These are phyloP conservation scores for Neonectria hederae DNA, from an alignment of 2,329 filamentous ascomycete genomes.

Conservation along the genomic window DNA sequence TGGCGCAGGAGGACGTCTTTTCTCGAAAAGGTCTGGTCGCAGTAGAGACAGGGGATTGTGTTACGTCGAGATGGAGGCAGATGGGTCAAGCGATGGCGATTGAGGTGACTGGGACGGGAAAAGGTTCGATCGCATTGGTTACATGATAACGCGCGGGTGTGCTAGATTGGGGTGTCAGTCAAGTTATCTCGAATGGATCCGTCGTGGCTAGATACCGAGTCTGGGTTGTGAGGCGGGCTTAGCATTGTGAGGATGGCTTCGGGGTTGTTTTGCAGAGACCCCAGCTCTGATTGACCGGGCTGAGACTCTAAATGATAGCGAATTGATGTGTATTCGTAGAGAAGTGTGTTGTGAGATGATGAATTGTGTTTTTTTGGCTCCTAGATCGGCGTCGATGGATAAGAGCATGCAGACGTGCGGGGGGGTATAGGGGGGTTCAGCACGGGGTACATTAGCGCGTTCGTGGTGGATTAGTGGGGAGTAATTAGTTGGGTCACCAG, in stretches of 20 bases:
- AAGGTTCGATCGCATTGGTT: constrained; percentile 37
- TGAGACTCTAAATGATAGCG: neutral
- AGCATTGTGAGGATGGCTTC: neutral
- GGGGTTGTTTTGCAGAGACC: neutral
- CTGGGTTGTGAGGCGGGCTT: neutral
- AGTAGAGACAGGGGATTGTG: constrained; percentile 33
- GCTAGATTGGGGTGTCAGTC: neutral
- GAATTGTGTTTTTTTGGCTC: neutral
- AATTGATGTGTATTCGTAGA: neutral
- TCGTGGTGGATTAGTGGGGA: neutral
- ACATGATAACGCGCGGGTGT: constrained; percentile 26
- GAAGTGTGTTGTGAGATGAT: neutral
- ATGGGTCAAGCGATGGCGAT: constrained; percentile 43
- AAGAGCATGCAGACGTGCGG: constrained; percentile 1
- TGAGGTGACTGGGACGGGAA: constrained; percentile 39
- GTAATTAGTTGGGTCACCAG: neutral
- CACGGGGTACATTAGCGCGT: constrained; percentile 14
- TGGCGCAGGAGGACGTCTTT: constrained; percentile 44
- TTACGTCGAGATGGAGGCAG: constrained; percentile 34
- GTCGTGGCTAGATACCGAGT: neutral
- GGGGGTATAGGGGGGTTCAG: constrained; percentile 1
- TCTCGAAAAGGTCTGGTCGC: constrained; percentile 36
- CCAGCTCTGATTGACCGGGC: neutral
- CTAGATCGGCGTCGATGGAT: constrained; percentile 6
- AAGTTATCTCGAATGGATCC: neutral